Conservation (phyloP, 306 rosid genomes). For the Erythrophleum fordii region DNA sequence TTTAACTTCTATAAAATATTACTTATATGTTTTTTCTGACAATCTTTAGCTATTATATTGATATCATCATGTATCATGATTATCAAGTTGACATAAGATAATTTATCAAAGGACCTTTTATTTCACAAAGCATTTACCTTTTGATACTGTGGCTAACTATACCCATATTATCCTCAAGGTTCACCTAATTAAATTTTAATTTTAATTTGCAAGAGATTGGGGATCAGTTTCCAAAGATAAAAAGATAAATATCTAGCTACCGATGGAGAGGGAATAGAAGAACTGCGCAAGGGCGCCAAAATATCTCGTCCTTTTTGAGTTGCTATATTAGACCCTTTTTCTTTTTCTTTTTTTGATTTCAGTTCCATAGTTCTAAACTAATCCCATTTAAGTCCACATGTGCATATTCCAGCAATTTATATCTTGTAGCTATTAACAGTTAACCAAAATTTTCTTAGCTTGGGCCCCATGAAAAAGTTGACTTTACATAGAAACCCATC, state of each 20-base stretch:
- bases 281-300: too few species aligned
- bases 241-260: neutral
- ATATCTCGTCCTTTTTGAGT: neutral
- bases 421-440: too few species aligned
- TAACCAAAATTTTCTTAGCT: constrained; percentile 21
- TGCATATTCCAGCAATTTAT: neutral
- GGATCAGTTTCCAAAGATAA: neutral
- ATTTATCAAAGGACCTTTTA: too few species aligned
- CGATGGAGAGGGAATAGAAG: neutral
- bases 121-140: too few species aligned
- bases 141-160: too few species aligned
- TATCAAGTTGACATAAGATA: too few species aligned
- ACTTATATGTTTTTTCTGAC: too few species aligned
- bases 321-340: neutral
- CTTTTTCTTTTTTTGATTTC: neutral
- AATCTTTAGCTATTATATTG: too few species aligned
- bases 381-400: constrained; percentile 12
- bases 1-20: too few species aligned
- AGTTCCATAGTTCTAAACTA: constrained; percentile 8
- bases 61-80: too few species aligned
- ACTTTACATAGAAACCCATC: constrained; percentile 31
- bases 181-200: neutral
- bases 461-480: constrained; percentile 34
- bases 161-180: too few species aligned
- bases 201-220: neutral